Percentiles rank a stretch among this genome's conserved stretches.
phyloP scores from a whole-genome alignment of 768 basidiomycete genomes.

The Sarcomyxa edulis region DNA sequence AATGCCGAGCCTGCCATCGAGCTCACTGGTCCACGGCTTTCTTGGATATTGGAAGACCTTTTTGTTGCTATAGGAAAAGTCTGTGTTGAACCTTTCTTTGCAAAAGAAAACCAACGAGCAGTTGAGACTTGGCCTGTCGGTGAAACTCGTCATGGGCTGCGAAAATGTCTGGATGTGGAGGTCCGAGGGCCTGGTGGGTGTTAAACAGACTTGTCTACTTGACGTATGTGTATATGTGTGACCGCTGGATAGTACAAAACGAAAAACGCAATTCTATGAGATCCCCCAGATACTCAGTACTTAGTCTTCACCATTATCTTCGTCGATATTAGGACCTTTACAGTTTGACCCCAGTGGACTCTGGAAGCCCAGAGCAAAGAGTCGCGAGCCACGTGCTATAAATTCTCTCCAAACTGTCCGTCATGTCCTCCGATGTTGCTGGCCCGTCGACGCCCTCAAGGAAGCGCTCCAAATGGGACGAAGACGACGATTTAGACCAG shows the following conservation, averaged over 20 bases:
- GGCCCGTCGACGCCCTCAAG: conserved; percentile 53
- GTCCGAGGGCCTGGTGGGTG: conserved; percentile 39
- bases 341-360: conserved; percentile 7
- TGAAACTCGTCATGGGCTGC: conserved; percentile 46
- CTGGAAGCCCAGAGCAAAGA: not conserved
- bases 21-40: conserved; percentile 78
- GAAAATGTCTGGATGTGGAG: conserved; percentile 62
- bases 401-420: not conserved
- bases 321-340: not conserved
- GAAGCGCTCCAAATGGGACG: conserved; percentile 79
- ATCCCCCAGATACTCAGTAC: too few species aligned
- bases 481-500: conserved; percentile 30
- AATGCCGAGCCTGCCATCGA: conserved; percentile 97
- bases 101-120: conserved; percentile 9
- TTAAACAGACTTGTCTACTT: too few species aligned
- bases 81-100: conserved; percentile 67
- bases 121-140: conserved; percentile 41
- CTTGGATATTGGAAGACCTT: conserved; percentile 76
- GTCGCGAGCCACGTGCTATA: not conserved
- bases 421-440: conserved; percentile 23
- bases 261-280: too few species aligned
- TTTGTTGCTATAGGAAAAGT: conserved; percentile 66
- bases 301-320: not conserved
- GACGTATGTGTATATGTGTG: too few species aligned
- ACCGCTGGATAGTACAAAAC: too few species aligned